A percentile compares a stretch with the other conserved stretches of the same genome.
These are phyloP conservation scores for Medicago arabica DNA, from an alignment of 306 rosid genomes.

Conservation along the genomic window DNA sequence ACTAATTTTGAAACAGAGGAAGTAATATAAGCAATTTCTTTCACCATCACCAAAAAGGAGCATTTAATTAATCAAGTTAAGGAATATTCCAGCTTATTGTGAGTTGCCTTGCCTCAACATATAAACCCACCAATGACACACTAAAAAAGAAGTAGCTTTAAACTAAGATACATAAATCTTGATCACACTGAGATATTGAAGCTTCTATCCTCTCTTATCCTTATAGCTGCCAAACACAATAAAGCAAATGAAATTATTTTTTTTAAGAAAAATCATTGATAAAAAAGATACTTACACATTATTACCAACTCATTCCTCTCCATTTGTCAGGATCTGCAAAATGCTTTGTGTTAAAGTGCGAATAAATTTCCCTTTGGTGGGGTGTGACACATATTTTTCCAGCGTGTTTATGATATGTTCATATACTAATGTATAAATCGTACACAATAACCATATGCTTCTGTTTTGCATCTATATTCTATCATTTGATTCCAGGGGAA, in stretches of 20 bases:
- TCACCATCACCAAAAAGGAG: constrained; percentile 16
- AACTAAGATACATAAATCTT: constrained; percentile 40
- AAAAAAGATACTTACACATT: constrained; percentile 45
- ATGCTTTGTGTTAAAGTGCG: constrained; percentile 42
- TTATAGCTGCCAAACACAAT: constrained; percentile 41
- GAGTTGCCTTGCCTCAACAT: constrained; percentile 52
- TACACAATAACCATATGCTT: constrained; percentile 14
- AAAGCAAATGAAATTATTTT: constrained; percentile 52
- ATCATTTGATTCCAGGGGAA: constrained; percentile 30
- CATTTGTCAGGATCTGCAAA: constrained; percentile 64
- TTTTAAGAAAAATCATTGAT: constrained; percentile 25
- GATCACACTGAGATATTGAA: constrained; percentile 48
- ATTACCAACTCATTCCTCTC: constrained; percentile 65
- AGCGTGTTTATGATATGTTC: constrained; percentile 37
- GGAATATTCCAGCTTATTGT: constrained; percentile 55
- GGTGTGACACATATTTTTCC: constrained; percentile 41
- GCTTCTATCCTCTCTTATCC: constrained; percentile 42
- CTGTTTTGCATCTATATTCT: constrained; percentile 4
- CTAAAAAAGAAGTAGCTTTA: constrained; percentile 27
- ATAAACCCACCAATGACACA: constrained; percentile 42
- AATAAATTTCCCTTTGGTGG: constrained; percentile 43
- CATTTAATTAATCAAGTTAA: constrained; percentile 29
- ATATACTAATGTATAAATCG: constrained; percentile 38
- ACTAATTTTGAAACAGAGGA: no score
- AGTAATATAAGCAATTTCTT: not conserved